These are phyloP conservation scores for Exophiala calicioides DNA, from an alignment of 2,329 filamentous ascomycete species.

Conservation along the genomic window DNA sequence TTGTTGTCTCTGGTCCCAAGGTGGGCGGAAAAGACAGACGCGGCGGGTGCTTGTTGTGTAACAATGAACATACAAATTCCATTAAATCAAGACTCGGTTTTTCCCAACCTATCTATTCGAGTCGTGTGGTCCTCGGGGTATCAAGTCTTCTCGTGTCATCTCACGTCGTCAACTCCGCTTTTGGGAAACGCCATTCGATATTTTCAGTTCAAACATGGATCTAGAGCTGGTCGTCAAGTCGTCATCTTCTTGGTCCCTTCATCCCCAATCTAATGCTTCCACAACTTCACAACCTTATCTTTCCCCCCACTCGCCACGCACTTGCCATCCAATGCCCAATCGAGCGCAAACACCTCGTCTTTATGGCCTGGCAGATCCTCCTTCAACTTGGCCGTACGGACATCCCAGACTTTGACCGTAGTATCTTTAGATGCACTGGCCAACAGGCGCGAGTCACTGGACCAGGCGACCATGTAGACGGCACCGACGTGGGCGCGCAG, in stretches of 20 bases:
- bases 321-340: constrained; percentile 91
- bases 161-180: too few relatives aligned
- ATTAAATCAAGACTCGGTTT: constrained; percentile 13
- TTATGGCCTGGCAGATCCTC: constrained; percentile 84
- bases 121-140: too few relatives aligned
- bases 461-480: constrained; percentile 91
- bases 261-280: constrained; percentile 54
- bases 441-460: constrained; percentile 83
- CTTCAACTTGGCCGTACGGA: constrained; percentile 77
- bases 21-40: constrained; percentile 4
- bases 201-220: too few relatives aligned
- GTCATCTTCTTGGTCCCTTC: too few relatives aligned
- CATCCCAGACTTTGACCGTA: constrained; percentile 93
- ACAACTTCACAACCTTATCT: constrained; percentile 73
- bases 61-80: constrained; percentile 21
- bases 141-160: too few relatives aligned
- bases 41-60: constrained; percentile 25
- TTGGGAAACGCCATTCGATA: too few relatives aligned
- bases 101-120: too few relatives aligned
- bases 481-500: constrained; percentile 86
- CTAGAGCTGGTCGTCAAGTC: too few relatives aligned
- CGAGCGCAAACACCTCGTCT: constrained; percentile 90
- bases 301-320: constrained; percentile 89
- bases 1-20: too few relatives aligned
- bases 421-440: constrained; percentile 90